Conservation (phyloP, 2,329 filamentous ascomycete genomes). For the Coccinonectria pachysandricola region DNA sequence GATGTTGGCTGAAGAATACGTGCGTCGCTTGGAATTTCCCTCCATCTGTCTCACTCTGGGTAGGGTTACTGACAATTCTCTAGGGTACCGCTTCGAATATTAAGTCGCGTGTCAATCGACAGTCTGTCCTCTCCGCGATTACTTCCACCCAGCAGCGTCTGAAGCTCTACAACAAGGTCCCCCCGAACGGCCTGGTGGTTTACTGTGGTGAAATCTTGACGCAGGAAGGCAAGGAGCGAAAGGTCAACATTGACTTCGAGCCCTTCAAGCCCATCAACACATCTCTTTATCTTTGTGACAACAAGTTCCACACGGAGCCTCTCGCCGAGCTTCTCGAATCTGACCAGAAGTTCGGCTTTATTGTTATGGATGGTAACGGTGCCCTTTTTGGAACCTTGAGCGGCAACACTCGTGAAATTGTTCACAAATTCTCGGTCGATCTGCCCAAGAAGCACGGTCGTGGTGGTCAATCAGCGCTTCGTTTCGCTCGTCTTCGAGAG, state of each 20-base stretch:
- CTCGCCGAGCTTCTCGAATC: conserved; percentile 95
- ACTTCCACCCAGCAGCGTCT: conserved; percentile 98
- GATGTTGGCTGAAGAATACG: conserved; percentile 99
- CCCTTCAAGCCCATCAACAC: conserved; percentile 99
- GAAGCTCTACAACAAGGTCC: conserved; percentile 98
- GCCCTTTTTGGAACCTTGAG: conserved; percentile 93
- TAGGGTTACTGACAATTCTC: conserved; percentile 11
- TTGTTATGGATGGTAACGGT: conserved; percentile 99
- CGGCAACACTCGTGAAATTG: conserved; percentile 90
- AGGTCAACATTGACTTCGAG: conserved; percentile 99
- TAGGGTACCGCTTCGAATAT: conserved; percentile 98
- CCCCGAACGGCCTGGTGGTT: conserved; percentile 91
- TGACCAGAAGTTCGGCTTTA: conserved; percentile 98
- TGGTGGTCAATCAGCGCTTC: conserved; percentile 98
- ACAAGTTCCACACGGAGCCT: conserved; percentile 99
- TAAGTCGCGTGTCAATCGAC: conserved; percentile 97
- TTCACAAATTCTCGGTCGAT: conserved; percentile 98
- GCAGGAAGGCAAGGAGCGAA: conserved; percentile 94
- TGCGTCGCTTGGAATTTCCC: conserved; percentile 33
- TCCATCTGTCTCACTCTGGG: neutral
- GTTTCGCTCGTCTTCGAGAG: conserved; percentile 98
- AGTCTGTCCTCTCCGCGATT: conserved; percentile 95
- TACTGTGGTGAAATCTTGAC: conserved; percentile 99
- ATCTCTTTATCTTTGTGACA: conserved; percentile 97
- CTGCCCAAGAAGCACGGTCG: conserved; percentile 99